Base-by-base conservation (phyloP, 805 yeast species). In the Sugiyamaella valdiviana region DNA sequence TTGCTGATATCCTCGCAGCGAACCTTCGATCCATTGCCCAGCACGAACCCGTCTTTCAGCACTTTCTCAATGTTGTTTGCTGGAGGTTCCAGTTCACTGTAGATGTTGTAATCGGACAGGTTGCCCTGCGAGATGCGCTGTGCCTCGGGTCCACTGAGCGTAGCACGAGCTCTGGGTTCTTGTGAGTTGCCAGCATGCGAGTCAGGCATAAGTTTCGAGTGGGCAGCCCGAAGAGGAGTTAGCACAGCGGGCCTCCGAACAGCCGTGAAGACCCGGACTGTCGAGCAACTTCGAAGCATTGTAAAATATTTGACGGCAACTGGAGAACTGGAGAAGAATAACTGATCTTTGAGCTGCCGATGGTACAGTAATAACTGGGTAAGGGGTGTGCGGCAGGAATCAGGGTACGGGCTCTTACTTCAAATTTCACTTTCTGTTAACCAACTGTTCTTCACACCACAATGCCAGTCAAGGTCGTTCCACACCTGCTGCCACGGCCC, bases 41-140 rank as follows among this genome's bases (percentile, higher is more conserved):
- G 75, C 32, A 79, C 72, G 50, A 80, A 79, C 1, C 88, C 82
- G 57, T 82, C 75, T 5, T 62, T 55, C 21, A 79, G 72, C 14
- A 78, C 70, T 54, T 73, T 68, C 50, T 75, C 78, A 37, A 79
- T 69, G 56, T 74, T 75, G 57, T 78, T 79, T 29, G 65, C 64
- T 0, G 83, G 81, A 7, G 67, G 63, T 2, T 51, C 66, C 55
- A 20, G 73, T 59, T 70, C 69, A 59, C 70, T 67, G 48, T 76
- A 66, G 3, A 79, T 68, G 56, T 77, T 76, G 46, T 70, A 65
- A 41, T 73, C 72, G 7, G 76, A 60, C 36, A 59, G 46, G 51
- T 52, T 45, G 51, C 65, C 52, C 49, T 58, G 52, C 42, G 57
- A 32, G n/a, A 43, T 39, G 14, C 47, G 32, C 37, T 42, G 43